A percentile compares a stretch with the other conserved stretches of the same genome.
Evolutionary conservation across 2,329 filamentous ascomycete genomes (phyloP).

Genomic region (Neopestalotiopsis clavispora): DNA sequence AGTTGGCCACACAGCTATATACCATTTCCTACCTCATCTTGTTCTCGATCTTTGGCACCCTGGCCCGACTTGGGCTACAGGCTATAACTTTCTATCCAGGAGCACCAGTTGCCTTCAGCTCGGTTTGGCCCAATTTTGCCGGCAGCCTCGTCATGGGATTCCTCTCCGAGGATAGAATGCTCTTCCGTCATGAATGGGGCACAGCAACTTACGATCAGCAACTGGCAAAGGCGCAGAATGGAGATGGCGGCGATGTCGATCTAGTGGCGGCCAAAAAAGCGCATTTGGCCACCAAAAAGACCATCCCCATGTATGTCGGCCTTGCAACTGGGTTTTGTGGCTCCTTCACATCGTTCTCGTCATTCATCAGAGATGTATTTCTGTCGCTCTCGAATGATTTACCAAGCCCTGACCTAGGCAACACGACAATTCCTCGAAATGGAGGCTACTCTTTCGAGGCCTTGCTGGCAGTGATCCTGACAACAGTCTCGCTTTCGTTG

Average conservation of each 20-base stretch:
- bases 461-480: slow-evolving; percentile 73
- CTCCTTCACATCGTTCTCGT: slow-evolving; percentile 88
- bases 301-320: slow-evolving; percentile 85
- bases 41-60: slow-evolving; percentile 83
- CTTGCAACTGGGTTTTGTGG: slow-evolving; percentile 88
- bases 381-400: slow-evolving; percentile 80
- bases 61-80: slow-evolving; percentile 81
- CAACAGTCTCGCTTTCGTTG: slow-evolving; percentile 73
- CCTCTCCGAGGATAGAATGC: slow-evolving; percentile 74
- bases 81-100: slow-evolving; percentile 80
- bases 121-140: slow-evolving; percentile 86
- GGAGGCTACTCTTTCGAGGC: slow-evolving; percentile 86
- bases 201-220: slow-evolving; percentile 43
- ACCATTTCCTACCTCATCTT: slow-evolving; percentile 82
- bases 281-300: slow-evolving; percentile 75
- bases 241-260: slow-evolving; percentile 43
- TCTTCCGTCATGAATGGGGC: slow-evolving; percentile 75
- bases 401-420: slow-evolving; percentile 50
- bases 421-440: slow-evolving; percentile 55
- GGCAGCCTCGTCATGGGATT: slow-evolving; percentile 88
- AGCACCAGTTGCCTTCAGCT: slow-evolving; percentile 73
- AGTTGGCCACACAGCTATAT: slow-evolving; percentile 64
- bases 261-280: slow-evolving; percentile 56
- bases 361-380: slow-evolving; percentile 81
- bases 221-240: slow-evolving; percentile 41